Percentiles rank a stretch among this genome's conserved stretches.
Evolutionary conservation across 306 rosid genomes (phyloP).

Genomic region (Glycine latifolia): DNA sequence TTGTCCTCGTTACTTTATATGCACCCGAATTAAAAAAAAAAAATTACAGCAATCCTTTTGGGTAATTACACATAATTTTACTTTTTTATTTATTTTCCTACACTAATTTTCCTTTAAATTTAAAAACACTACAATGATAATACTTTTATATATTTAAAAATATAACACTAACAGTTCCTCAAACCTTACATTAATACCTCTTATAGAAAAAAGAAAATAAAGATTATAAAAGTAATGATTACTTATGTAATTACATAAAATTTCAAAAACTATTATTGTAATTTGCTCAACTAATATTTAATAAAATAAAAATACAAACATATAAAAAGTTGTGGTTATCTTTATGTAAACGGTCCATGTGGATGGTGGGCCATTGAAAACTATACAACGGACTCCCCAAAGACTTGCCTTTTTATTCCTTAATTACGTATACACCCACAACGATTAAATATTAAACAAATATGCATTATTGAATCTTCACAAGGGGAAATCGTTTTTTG

Average conservation of each 20-base stretch:
- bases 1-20: conserved; percentile 47
- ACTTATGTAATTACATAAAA: no score
- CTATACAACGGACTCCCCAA: conserved; percentile 77
- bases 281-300: background rate
- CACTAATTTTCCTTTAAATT: no score
- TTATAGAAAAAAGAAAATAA: no score
- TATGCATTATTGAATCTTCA: conserved; percentile 83
- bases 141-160: no score
- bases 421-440: conserved; percentile 77
- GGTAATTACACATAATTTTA: no score
- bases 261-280: no score
- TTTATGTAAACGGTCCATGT: conserved; percentile 80
- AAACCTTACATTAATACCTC: no score
- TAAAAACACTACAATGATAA: no score
- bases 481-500: conserved; percentile 68
- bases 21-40: conserved; percentile 37
- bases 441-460: conserved; percentile 65
- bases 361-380: conserved; percentile 76
- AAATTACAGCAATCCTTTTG: no score
- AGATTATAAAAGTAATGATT: no score
- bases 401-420: conserved; percentile 67
- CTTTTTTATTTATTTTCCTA: no score
- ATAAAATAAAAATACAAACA: background rate
- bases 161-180: no score
- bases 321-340: conserved; percentile 47